phyloP scores from a whole-genome alignment of 1,284 basidiomycete genomes.

The Moniliophthora roreri region DNA sequence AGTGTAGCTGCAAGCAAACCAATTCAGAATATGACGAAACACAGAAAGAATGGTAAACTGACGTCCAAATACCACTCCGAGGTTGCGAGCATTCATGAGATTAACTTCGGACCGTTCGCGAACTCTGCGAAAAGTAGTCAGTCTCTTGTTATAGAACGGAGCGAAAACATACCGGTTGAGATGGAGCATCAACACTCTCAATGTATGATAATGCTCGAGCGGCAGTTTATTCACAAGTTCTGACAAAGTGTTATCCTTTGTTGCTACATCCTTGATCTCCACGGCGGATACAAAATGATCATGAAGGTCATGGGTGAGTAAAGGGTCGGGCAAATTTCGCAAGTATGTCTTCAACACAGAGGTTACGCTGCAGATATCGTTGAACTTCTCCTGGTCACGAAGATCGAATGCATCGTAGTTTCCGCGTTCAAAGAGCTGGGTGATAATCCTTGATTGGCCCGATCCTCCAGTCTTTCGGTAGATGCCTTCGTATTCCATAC shows the following conservation, averaged over 20 bases:
- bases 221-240: constrained; percentile 82
- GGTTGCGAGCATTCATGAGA: constrained; percentile 92
- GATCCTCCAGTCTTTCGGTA: constrained; percentile 97
- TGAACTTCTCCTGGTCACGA: constrained; percentile 85
- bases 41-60: constrained; percentile 39
- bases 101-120: constrained; percentile 73
- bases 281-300: constrained; percentile 85
- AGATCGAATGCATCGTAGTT: constrained; percentile 89
- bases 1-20: constrained; percentile 73
- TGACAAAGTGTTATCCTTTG: constrained; percentile 63
- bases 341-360: constrained; percentile 98
- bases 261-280: constrained; percentile 61
- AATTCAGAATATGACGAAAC: constrained; percentile 4
- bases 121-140: constrained; percentile 46
- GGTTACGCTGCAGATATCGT: constrained; percentile 96
- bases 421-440: constrained; percentile 92
- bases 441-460: constrained; percentile 90
- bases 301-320: constrained; percentile 90
- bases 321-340: constrained; percentile 85
- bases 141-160: not conserved
- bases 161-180: constrained; percentile 63
- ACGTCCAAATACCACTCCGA: constrained; percentile 99
- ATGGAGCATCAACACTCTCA: constrained; percentile 84
- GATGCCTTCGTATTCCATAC: constrained; percentile 92
- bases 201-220: constrained; percentile 83